Base-by-base conservation (phyloP, 2,329 filamentous ascomycete genomes). In the Pestalotiopsis sp. region DNA sequence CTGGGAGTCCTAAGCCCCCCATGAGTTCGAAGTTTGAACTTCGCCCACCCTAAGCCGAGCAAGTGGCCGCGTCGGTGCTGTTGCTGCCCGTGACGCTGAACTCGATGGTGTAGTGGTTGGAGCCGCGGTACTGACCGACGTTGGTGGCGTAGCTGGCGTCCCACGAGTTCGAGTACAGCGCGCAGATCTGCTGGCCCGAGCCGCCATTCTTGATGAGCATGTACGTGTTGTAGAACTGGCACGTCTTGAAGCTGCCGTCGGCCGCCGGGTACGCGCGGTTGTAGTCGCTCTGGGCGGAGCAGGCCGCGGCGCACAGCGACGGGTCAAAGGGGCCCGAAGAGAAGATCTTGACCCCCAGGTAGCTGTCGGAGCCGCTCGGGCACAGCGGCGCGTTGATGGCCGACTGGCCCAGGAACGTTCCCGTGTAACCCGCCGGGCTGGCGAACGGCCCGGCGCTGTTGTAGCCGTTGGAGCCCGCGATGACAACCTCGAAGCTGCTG, bases 401-500 rank as follows among this genome's bases (percentile, higher is more conserved):
- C 31, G 65, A n/a, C 20, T 71, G 70, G 12, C 73, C 75, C 57
- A 72, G 74, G 49, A 72, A 78, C 4, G 45, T 64, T 3, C 59
- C 45, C 1, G 52, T 63, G 57, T 67, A 69, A 3, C 74, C 73
- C 6, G 71, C 65, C 1, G 76, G 59, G 1, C 67, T 9, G 45
- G 69, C 67, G 52, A 73, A 52, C 17, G 57, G 67, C 2, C 59
- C 59, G 3, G 68, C 72, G 68, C 75, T 76, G 65, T 74, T 74
- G 69, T 80, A 69, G 6, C 81, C 82, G 67, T 84, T 83, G 52
- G 79, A 82, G n/a, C 79, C 82, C 25, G 81, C 77, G 59, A 84
- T 81, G 41, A 80, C 77, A 49, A 83, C 78, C 11, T 78, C 71
- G 70, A 78, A 78, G 14, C 73, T 41, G 13, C 61, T 67, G n/a